Evolutionary conservation across 2,329 filamentous ascomycete genomes (phyloP), one percentile per base, ranked within the genome.

Genomic region (Claviceps spartinae): DNA sequence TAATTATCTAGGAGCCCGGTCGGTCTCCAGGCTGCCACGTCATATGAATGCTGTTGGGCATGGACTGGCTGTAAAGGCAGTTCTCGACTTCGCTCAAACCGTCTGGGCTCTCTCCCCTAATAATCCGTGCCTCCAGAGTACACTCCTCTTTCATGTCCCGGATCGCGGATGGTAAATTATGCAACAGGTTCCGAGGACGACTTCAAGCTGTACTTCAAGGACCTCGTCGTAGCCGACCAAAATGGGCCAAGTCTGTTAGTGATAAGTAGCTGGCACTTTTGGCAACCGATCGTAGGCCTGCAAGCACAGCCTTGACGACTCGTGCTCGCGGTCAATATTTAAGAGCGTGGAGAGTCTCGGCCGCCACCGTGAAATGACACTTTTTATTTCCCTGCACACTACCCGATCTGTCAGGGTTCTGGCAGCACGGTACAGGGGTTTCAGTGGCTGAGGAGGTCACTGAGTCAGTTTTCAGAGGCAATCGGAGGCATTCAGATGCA

Each of bases 301-400:
- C 66, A 62, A 65, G 65, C 59, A 65, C 64, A 56, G 61, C 58
- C 56, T 62, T 65, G 61, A 65, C 59, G 64, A 59, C 59, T 59
- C 63, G 61, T 67, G 64, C 69, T 45, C 24, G 26, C 24, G 63
- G 61, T 69, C 69, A 67, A 59, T 61, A 71, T 67, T 70, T 69
- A 61, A 60, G 69, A 57, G 61, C 54, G 54, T 58, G 64, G 62
- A 3, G 63, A 66, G 65, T 62, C 65, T 60, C 60, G 63, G 63
- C 60, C 60, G 62, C 65, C 60, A 63, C 63, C 62, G 63, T 65
- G 63, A 68, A 63, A 68, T 34, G 16, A 2, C 9, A 34, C 30
- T 34, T 34, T 66, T 20, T 37, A 66, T 66, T 67, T 69, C 68
- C 52, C 47, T 54, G 52, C 47, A 42, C 52, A 52, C 18, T 45